These are phyloP conservation scores for Penicillium sp. DNA, from an alignment of 2,329 filamentous ascomycete species.

Conservation along the genomic window DNA sequence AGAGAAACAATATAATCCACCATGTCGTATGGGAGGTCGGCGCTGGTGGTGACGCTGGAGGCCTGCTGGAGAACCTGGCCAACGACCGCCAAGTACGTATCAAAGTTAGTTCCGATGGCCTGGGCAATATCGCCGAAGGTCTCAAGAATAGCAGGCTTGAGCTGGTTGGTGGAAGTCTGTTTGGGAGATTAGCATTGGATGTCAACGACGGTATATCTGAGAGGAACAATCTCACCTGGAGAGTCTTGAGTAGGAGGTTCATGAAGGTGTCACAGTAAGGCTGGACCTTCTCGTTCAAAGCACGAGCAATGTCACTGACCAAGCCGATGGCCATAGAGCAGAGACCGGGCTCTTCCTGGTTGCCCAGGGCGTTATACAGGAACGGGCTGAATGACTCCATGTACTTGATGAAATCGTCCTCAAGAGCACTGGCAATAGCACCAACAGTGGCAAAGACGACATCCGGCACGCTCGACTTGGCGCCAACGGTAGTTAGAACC, in stretches of 20 bases:
- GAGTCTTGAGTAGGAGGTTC: slow-evolving; percentile 90
- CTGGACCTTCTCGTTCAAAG: slow-evolving; percentile 78
- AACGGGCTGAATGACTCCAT: slow-evolving; percentile 92
- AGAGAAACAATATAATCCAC: slow-evolving; percentile 91
- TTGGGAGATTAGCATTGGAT: neutral
- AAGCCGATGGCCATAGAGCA: slow-evolving; percentile 97
- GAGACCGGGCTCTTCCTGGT: slow-evolving; percentile 87
- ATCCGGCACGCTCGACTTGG: slow-evolving; percentile 90
- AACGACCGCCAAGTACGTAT: slow-evolving; percentile 85
- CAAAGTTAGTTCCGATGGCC: slow-evolving; percentile 83
- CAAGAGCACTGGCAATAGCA: slow-evolving; percentile 79
- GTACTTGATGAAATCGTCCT: slow-evolving; percentile 90
- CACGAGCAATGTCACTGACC: slow-evolving; percentile 90
- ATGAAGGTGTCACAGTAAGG: slow-evolving; percentile 96
- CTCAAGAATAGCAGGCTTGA: slow-evolving; percentile 95
- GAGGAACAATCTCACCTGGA: slow-evolving; percentile 52
- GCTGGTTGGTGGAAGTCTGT: slow-evolving; percentile 64
- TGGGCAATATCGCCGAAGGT: slow-evolving; percentile 97
- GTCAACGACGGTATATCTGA: neutral
- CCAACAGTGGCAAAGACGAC: slow-evolving; percentile 87
- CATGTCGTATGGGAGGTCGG: slow-evolving; percentile 86
- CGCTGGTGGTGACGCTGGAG: slow-evolving; percentile 65
- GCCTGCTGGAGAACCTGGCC: slow-evolving; percentile 91
- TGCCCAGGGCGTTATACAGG: slow-evolving; percentile 85
- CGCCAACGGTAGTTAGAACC: slow-evolving; percentile 65